phyloP scores from a whole-genome alignment of 1,284 basidiomycete genomes.

The Blastosporella zonata region DNA sequence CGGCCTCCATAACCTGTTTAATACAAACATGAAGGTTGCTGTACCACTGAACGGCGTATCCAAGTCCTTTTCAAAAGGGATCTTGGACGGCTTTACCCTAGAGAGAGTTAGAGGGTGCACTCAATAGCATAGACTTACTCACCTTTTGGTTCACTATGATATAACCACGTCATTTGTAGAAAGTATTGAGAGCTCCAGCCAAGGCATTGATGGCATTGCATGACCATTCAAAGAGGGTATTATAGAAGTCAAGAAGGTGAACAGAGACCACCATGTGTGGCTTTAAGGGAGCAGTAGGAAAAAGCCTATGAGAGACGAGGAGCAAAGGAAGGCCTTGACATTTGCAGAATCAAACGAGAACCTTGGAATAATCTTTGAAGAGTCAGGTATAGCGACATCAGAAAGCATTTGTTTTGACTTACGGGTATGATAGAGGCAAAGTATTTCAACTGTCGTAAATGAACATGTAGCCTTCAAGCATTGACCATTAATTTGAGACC shows the following conservation, averaged over 20 bases:
- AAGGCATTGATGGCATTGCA: neutral
- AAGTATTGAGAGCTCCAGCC: constrained; percentile 24
- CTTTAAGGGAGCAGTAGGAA: constrained; percentile 22
- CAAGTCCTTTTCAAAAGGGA: constrained; percentile 1
- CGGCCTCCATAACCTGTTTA: constrained; percentile 3
- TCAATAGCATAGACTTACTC: too few relatives aligned
- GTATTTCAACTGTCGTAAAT: neutral
- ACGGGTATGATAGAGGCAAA: neutral
- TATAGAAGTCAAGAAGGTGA: neutral
- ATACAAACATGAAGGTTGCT: constrained; percentile 16
- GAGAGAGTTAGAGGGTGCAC: too few relatives aligned
- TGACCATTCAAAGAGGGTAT: neutral
- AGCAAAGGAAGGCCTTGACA: constrained; percentile 3
- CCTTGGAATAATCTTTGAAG: neutral
- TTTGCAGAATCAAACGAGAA: neutral
- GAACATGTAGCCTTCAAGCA: neutral
- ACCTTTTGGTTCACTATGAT: too few relatives aligned
- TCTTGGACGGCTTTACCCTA: constrained; percentile 1
- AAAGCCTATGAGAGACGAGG: constrained; percentile 20
- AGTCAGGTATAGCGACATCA: neutral
- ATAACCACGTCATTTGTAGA: too few relatives aligned
- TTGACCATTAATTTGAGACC: neutral
- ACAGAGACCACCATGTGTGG: constrained; percentile 20
- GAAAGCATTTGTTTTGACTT: neutral
- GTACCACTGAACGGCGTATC: constrained; percentile 17